These are phyloP conservation scores for Rutstroemia sp. DNA, from an alignment of 2,329 filamentous ascomycete species.

Conservation along the genomic window DNA sequence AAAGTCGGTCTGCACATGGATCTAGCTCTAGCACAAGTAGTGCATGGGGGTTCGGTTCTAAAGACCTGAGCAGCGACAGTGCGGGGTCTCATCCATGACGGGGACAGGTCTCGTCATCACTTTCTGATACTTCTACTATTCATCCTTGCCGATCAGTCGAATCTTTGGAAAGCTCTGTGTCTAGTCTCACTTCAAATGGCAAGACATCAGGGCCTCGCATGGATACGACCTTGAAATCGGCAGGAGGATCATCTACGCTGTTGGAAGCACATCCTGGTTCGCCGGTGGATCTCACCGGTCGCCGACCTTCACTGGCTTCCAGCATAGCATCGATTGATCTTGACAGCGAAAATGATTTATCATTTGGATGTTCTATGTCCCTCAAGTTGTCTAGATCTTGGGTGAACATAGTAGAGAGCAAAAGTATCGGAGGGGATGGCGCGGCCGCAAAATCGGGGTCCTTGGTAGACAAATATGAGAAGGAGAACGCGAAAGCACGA, in stretches of 20 bases:
- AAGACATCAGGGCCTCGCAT: constrained; percentile 16
- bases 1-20: constrained; percentile 38
- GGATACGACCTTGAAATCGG: constrained; percentile 25
- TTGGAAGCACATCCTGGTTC: constrained; percentile 29
- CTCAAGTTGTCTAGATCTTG: background rate
- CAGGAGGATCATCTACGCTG: constrained; percentile 24
- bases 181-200: constrained; percentile 11
- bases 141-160: constrained; percentile 23
- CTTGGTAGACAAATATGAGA: constrained; percentile 9
- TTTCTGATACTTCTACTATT: constrained; percentile 30
- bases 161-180: constrained; percentile 22
- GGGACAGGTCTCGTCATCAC: constrained; percentile 49
- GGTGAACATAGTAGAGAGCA: background rate
- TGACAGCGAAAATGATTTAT: constrained; percentile 18
- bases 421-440: constrained; percentile 23
- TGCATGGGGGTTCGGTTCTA: constrained; percentile 27
- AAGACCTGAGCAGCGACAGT: constrained; percentile 31
- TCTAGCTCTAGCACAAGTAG: constrained; percentile 37
- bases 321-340: constrained; percentile 21
- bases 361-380: constrained; percentile 19
- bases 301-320: constrained; percentile 21
- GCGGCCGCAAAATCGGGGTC: constrained; percentile 26
- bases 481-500: constrained; percentile 10
- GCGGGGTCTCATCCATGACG: constrained; percentile 44
- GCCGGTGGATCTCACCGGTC: constrained; percentile 24